Base-by-base conservation (phyloP, 495 filamentous ascomycete genomes). In the Daldinia childiae region DNA sequence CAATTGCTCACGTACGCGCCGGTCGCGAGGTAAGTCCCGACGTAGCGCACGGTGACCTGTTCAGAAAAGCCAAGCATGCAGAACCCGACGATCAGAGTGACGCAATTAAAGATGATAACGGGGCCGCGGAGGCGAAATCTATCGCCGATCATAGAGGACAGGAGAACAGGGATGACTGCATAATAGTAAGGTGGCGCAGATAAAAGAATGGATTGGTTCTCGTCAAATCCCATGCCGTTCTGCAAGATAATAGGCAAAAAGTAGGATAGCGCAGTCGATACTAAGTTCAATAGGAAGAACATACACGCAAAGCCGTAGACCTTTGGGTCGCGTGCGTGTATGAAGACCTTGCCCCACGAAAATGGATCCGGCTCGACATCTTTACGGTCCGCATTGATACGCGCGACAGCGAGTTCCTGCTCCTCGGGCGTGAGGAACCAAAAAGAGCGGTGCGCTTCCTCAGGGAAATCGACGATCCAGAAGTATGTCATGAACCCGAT, bases 401-500 rank as follows among this genome's bases (percentile, higher is more conserved):
- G 81, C 15, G 80, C 81, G 3, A 87, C 76, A 6, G 89, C 87
- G 6, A 92, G 65, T 11, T 80, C 77, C 6, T 85, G 84, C 75
- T 92, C 91, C 17, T 82, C 79, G 3, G 84, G 65, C 8, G 85
- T 86, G 26, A 93, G 81, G 73, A 93, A 94, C 59, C 64, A 79
- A 69, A 90, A 89, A 76, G 87, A 90, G 3, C 78, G 77, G 54
- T 86, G 82, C 0, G 88, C 83, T 7, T 89, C 86, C 59, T 93
- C 91, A 0, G 92, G 92, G 68, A 95, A 95, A 70, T 93, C 91
- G 27, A 93, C 83, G 76, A 94, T 93, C 90, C 90, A 93, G 81
- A 88, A 90, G 71, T 90, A 94, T 0, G 90, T 93, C 4, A 84
- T 58, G n/a, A 91, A 69, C 6, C 91, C 90, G 45, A 94, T 78